These are phyloP conservation scores for Ganoderma sinense DNA, from an alignment of 1,284 basidiomycete species.

Conservation along the genomic window DNA sequence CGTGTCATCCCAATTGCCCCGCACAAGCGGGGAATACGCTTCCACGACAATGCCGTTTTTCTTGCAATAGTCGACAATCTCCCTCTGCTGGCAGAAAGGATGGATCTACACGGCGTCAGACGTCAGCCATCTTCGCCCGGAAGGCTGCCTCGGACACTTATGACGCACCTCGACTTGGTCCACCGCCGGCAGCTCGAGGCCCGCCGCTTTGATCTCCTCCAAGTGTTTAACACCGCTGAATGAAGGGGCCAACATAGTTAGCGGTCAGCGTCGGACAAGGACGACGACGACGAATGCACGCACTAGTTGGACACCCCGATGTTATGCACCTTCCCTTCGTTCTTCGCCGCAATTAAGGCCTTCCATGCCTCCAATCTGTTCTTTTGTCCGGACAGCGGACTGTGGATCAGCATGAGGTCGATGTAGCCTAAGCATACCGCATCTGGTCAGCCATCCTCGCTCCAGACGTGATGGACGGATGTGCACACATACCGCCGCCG, in stretches of 20 bases:
- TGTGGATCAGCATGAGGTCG: conserved; percentile 69
- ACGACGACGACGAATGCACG: conserved; percentile 30
- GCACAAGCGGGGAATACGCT: conserved; percentile 64
- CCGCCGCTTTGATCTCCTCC: conserved; percentile 71
- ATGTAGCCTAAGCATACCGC: conserved; percentile 49
- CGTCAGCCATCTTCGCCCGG: no score
- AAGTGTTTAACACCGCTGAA: conserved; percentile 66
- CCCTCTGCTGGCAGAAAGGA: conserved; percentile 84
- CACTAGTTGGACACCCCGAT: conserved; percentile 75
- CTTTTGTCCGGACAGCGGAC: conserved; percentile 50
- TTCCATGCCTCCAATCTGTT: conserved; percentile 54
- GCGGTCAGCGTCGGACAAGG: conserved; percentile 41
- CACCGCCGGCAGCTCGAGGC: conserved; percentile 71
- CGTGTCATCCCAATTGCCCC: conserved; percentile 51
- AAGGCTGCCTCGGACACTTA: background rate
- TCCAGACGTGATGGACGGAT: background rate
- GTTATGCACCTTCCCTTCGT: conserved; percentile 57
- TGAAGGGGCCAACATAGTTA: background rate
- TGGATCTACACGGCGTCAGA: conserved; percentile 60
- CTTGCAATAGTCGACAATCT: conserved; percentile 81
- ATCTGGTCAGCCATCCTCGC: conserved; percentile 18
- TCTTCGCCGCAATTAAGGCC: conserved; percentile 51
- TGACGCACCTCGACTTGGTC: conserved; percentile 81
- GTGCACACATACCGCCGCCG: conserved; percentile 24
- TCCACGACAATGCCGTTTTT: conserved; percentile 75